Conservation (phyloP, 306 rosid genomes). For the Hippophae tibetana region DNA sequence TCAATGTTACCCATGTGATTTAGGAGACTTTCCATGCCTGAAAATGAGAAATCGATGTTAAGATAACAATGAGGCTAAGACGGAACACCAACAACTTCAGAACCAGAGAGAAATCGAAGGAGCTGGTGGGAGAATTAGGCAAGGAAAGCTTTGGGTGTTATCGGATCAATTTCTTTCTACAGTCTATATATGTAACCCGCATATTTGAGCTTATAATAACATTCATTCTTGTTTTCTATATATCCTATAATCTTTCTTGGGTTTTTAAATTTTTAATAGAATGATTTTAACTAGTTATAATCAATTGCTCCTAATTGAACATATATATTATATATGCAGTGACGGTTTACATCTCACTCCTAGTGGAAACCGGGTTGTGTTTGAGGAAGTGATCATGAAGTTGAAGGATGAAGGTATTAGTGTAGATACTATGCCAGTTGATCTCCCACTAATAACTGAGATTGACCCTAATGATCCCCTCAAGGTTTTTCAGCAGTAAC, state of each 20-base stretch:
- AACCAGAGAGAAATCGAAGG: no score
- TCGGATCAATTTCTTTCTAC: no score
- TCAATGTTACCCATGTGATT: no score
- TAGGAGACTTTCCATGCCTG: no score
- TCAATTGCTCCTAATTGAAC: slow-evolving; percentile 6
- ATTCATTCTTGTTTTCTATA: no score
- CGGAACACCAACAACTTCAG: no score
- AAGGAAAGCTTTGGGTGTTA: no score
- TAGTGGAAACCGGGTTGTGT: slow-evolving; percentile 56
- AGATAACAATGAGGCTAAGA: no score
- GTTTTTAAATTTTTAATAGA: neutral
- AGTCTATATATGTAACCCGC: no score
- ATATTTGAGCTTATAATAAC: no score
- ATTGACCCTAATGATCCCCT: slow-evolving; percentile 62
- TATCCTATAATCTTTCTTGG: neutral
- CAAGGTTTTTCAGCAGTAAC: slow-evolving; percentile 35
- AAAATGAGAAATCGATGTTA: no score
- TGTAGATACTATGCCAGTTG: slow-evolving; percentile 38
- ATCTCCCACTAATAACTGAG: slow-evolving; percentile 54
- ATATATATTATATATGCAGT: slow-evolving; percentile 31
- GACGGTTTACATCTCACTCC: slow-evolving; percentile 73
- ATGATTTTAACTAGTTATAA: neutral
- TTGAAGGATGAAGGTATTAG: slow-evolving; percentile 46
- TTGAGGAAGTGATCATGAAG: slow-evolving; percentile 50
- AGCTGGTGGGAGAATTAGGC: no score